Base-by-base conservation (phyloP, 1,284 basidiomycete genomes). In the Veloboletus limbatus region DNA sequence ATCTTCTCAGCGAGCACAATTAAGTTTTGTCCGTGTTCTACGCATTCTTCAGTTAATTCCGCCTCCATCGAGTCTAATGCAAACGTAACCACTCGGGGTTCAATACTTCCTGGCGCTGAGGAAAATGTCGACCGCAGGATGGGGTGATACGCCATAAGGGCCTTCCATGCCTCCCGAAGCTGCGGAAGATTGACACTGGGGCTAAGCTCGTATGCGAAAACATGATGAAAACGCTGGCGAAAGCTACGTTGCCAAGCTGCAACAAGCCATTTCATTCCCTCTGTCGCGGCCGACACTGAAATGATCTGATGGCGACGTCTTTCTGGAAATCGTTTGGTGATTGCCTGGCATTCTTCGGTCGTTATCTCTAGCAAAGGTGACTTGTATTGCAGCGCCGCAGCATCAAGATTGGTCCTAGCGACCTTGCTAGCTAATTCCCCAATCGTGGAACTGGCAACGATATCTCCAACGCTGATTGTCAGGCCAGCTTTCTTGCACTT, bases 61-160 rank as follows among this genome's bases (percentile, higher is more conserved):
- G 13, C 26, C 28, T 50, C 53, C 33, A 52, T 39, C 6, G 54
- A 41, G 14, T 61, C 58, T 9, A 54, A 44, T 35, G 62, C 65
- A 59, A 74, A 73, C 0, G 66, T 66, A 14, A 74, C 68, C 8
- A 75, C 52, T 13, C 70, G 64, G 32, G 69, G 68, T 17, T 69
- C 63, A 14, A 49, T 35, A 16, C 43, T 32, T 18, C 64, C 60
- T 21, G 54, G 55, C 10, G 59, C 62, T 32, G 62, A 67, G 11
- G 63, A 65, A 48, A 74, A 73, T 0, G 73, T 74, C 11, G 75
- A 73, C 22, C 75, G 68, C 20, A 77, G 59, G 32, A 77, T 68
- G 5, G 71, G 58, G 49, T 73, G 72, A 16, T 58, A 63, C 14
- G 58, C 49, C 14, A 71, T 37, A 24, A 77, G 59, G 16, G 54